Conservation (phyloP, 495 filamentous ascomycete genomes). For the Symbiotaphrina buchneri region DNA sequence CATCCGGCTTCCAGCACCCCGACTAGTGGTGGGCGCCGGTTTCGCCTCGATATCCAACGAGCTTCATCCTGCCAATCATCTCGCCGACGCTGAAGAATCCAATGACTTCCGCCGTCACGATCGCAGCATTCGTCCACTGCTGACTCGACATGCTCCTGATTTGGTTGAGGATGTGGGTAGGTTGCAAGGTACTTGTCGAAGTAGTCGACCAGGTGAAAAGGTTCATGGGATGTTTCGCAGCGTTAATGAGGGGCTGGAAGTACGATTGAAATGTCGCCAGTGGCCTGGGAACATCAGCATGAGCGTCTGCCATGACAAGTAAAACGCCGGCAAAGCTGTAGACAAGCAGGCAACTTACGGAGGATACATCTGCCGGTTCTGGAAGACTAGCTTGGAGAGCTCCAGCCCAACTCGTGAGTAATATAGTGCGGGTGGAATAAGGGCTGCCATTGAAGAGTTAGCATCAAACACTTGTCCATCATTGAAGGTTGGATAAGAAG, state of each 20-base stretch:
- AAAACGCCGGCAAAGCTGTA: too few species aligned
- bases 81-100: slow-evolving; percentile 97
- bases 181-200: slow-evolving; percentile 18
- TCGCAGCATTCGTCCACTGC: slow-evolving; percentile 45
- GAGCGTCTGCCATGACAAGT: too few species aligned
- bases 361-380: slow-evolving; percentile 74
- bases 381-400: slow-evolving; percentile 68
- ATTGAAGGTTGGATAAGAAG: too few species aligned
- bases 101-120: slow-evolving; percentile 65
- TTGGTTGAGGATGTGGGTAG: slow-evolving; percentile 30
- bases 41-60: slow-evolving; percentile 76
- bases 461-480: too few species aligned
- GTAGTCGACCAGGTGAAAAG: slow-evolving; percentile 18
- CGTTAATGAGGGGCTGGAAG: slow-evolving; percentile 51
- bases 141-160: slow-evolving; percentile 44
- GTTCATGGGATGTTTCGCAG: slow-evolving; percentile 37
- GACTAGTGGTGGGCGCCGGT: slow-evolving; percentile 31
- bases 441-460: slow-evolving; percentile 24
- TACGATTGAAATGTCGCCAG: slow-evolving; percentile 67
- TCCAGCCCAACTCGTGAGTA: slow-evolving; percentile 78
- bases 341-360: slow-evolving; percentile 55
- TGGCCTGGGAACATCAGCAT: slow-evolving; percentile 38
- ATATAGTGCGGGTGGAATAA: slow-evolving; percentile 72
- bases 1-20: too few species aligned
- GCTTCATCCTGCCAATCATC: slow-evolving; percentile 85